Evolutionary conservation across 2,329 filamentous ascomycete genomes (phyloP).

Genomic region (Hypoxylon sp.): DNA sequence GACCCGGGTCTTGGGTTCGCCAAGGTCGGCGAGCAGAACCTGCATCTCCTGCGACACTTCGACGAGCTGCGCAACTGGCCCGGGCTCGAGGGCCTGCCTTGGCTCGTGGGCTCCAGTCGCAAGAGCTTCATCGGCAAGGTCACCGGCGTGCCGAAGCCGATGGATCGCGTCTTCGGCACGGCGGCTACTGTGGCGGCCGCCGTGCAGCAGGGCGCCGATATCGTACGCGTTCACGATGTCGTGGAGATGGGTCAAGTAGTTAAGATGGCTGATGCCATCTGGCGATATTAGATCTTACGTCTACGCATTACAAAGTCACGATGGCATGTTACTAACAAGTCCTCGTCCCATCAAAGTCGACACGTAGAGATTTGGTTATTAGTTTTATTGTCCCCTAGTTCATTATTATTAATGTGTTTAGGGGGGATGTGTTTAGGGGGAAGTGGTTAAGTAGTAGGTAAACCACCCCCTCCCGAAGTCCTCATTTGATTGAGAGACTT

Average conservation of each 20-base stretch:
- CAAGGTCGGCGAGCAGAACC: constrained; percentile 82
- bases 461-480: no score
- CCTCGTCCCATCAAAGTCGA: no score
- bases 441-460: no score
- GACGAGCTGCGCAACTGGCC: constrained; percentile 70
- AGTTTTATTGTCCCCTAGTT: no score
- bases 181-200: constrained; percentile 88
- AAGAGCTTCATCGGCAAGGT: constrained; percentile 89
- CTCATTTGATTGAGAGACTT: no score
- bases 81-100: constrained; percentile 76
- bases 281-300: constrained; percentile 59
- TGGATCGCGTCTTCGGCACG: constrained; percentile 82
- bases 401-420: no score
- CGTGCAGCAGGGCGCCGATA: constrained; percentile 86
- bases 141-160: constrained; percentile 76
- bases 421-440: no score
- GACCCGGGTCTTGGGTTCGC: constrained; percentile 96
- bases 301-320: no score
- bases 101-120: constrained; percentile 87
- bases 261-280: constrained; percentile 93
- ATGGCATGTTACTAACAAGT: no score
- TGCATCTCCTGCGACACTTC: constrained; percentile 77
- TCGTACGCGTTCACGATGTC: constrained; percentile 92
- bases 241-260: constrained; percentile 84
- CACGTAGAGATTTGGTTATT: no score